phyloP scores from a whole-genome alignment of 352 stramenopile species.

The Globisporangium polare region DNA sequence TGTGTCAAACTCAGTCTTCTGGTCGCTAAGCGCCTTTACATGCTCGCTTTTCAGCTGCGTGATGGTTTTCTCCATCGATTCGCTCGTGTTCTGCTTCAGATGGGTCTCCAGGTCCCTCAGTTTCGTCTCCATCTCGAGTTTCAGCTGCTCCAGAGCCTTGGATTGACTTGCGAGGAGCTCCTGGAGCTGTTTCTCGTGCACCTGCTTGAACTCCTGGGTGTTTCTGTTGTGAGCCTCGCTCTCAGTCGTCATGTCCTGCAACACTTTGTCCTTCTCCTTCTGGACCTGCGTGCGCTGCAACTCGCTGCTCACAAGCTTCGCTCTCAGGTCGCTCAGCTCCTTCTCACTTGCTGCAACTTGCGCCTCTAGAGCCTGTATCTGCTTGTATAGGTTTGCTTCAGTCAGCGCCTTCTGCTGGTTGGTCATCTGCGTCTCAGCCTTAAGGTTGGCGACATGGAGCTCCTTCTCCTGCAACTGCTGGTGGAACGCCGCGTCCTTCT shows the following conservation, averaged over 20 bases:
- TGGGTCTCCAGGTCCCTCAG: conserved; percentile 22
- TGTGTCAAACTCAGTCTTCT: conserved; percentile 1
- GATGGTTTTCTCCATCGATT: conserved; percentile 13
- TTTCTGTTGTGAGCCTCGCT: conserved; percentile 8
- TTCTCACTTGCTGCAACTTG: conserved; percentile 16
- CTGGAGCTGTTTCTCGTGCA: conserved; percentile 22
- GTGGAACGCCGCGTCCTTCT: conserved; percentile 28
- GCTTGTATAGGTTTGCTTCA: conserved; percentile 16
- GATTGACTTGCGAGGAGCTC: conserved; percentile 20
- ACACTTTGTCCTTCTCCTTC: conserved; percentile 20
- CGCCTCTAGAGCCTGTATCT: conserved; percentile 21
- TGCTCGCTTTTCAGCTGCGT: conserved; percentile 11
- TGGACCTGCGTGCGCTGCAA: conserved; percentile 13
- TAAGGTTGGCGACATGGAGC: conserved; percentile 30
- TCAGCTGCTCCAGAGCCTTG: conserved; percentile 15
- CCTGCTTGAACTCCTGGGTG: conserved; percentile 13
- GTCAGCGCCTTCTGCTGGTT: conserved; percentile 17
- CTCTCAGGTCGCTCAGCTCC: conserved; percentile 15
- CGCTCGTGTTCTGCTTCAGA: conserved; percentile 8
- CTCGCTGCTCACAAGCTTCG: conserved; percentile 16
- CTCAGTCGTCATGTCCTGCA: conserved; percentile 8
- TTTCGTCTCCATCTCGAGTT: conserved; percentile 16
- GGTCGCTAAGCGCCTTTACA: neutral
- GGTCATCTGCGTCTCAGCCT: conserved; percentile 21
- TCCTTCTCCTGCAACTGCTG: conserved; percentile 39